Percentiles rank a stretch among this genome's conserved stretches.
Evolutionary conservation across 441 rosid species (phyloP).

Genomic region (Jatropha podagrica): DNA sequence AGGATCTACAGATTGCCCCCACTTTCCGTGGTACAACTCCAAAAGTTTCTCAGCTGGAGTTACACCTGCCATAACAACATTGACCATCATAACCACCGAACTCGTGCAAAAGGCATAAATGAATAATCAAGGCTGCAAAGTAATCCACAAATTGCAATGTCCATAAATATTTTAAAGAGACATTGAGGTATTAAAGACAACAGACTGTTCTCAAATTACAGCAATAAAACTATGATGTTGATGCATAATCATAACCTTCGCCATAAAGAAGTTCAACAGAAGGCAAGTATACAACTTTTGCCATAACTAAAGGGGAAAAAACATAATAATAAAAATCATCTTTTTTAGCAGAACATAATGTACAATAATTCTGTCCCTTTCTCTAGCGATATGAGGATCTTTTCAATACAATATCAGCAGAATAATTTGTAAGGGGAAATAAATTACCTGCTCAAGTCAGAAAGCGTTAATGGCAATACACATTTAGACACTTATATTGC

Average conservation of each 20-base stretch:
- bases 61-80: conserved; percentile 50
- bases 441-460: background rate
- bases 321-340: background rate
- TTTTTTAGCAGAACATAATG: background rate
- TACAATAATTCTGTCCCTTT: background rate
- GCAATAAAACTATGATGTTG: background rate
- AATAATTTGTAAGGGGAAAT: background rate
- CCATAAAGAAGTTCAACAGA: background rate
- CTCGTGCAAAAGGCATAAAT: background rate
- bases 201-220: background rate
- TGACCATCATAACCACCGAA: conserved; percentile 3
- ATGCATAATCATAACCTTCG: background rate
- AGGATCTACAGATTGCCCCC: conserved; percentile 88
- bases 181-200: background rate
- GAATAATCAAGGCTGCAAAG: background rate
- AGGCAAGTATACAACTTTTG: background rate
- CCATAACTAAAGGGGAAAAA: background rate
- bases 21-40: conserved; percentile 80
- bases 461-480: background rate
- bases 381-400: background rate
- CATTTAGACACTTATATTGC: background rate
- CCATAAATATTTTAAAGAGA: background rate
- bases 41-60: conserved; percentile 95
- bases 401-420: background rate
- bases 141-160: background rate